Evolutionary conservation across 768 basidiomycete species (phyloP).

Genomic region (Calocybe gangraenosa): DNA sequence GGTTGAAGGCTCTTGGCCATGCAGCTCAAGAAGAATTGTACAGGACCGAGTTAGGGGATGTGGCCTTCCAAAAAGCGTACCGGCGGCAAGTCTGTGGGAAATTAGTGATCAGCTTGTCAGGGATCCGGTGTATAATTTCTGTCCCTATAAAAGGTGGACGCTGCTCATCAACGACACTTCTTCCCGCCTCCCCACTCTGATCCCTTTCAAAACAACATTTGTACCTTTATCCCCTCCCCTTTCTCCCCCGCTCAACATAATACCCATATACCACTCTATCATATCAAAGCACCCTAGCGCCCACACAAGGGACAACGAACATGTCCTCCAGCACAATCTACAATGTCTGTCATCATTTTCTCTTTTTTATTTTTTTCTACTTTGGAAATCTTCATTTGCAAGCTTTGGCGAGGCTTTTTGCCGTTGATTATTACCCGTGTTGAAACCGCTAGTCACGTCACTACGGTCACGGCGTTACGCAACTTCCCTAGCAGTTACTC

Average conservation of each 20-base stretch:
- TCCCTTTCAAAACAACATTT: constrained; percentile 7
- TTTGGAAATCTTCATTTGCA: no score
- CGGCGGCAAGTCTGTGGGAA: constrained; percentile 24
- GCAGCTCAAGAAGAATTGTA: no score
- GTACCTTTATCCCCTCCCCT: constrained; percentile 6
- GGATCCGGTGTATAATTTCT: constrained; percentile 16
- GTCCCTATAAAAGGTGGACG: constrained; percentile 20
- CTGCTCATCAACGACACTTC: constrained; percentile 16
- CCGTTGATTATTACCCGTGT: constrained; percentile 2
- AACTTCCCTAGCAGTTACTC: constrained; percentile 20
- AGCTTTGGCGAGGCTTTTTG: constrained; percentile 5
- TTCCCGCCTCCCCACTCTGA: constrained; percentile 14
- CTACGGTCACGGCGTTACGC: constrained; percentile 12
- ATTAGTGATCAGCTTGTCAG: constrained; percentile 18
- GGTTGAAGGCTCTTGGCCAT: no score
- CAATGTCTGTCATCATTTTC: constrained; percentile 28
- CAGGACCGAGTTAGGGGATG: constrained; percentile 1
- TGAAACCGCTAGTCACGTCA: constrained; percentile 7
- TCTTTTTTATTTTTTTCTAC: background rate
- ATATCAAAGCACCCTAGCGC: background rate
- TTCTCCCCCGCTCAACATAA: background rate
- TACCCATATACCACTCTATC: background rate
- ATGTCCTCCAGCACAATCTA: constrained; percentile 30
- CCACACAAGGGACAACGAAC: background rate
- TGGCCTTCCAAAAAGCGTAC: constrained; percentile 16